Evolutionary conservation across 2,329 filamentous ascomycete genomes (phyloP).

Genomic region (Fusarium paranaense): DNA sequence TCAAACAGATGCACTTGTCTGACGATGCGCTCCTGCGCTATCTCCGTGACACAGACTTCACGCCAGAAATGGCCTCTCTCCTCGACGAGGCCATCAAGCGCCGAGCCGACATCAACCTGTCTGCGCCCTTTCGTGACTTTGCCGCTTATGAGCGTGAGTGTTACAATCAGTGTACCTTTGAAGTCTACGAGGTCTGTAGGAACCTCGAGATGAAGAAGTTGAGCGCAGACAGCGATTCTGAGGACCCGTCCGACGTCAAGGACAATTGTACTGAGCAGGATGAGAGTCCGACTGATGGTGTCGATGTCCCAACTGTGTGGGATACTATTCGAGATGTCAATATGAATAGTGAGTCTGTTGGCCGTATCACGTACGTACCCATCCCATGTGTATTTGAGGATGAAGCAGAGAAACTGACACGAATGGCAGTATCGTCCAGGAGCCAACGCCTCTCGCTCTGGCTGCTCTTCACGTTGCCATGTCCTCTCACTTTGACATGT

Average conservation of each 20-base stretch:
- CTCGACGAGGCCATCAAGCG: slow-evolving; percentile 52
- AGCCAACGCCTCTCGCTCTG: slow-evolving; percentile 70
- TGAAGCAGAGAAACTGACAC: neutral
- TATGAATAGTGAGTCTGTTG: slow-evolving; percentile 56
- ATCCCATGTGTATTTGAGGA: neutral
- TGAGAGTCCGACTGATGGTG: slow-evolving; percentile 44
- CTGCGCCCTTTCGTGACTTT: slow-evolving; percentile 48
- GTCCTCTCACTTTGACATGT: slow-evolving; percentile 69
- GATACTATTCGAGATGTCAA: slow-evolving; percentile 55
- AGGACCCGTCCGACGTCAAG: slow-evolving; percentile 39
- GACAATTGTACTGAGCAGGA: slow-evolving; percentile 41
- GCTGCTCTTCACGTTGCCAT: slow-evolving; percentile 70
- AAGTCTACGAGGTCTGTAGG: slow-evolving; percentile 66
- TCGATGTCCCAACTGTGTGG: slow-evolving; percentile 58
- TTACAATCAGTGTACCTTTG: slow-evolving; percentile 64
- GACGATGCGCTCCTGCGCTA: slow-evolving; percentile 58
- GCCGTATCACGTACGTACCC: slow-evolving; percentile 66
- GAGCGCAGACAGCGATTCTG: slow-evolving; percentile 44
- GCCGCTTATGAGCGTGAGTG: slow-evolving; percentile 52
- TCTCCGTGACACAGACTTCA: slow-evolving; percentile 56
- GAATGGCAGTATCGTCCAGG: slow-evolving; percentile 63
- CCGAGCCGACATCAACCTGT: slow-evolving; percentile 48
- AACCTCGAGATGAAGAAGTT: slow-evolving; percentile 55
- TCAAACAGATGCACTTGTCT: slow-evolving; percentile 48
- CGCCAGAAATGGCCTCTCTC: slow-evolving; percentile 51